Base-by-base conservation (phyloP, 768 basidiomycete species). In the Candolleomyces efflorescens region DNA sequence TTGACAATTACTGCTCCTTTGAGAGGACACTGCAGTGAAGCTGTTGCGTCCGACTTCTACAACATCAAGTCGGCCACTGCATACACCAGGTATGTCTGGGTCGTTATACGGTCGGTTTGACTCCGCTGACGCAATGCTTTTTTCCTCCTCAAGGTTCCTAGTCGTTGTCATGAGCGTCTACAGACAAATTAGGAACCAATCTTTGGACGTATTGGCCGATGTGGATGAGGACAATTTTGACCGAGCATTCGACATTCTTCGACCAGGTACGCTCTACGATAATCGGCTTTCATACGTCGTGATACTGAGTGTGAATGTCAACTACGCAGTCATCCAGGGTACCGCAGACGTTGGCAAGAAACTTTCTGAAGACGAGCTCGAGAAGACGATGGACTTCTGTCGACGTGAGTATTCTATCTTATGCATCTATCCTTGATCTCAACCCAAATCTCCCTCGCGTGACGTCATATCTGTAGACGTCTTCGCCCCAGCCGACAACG, bases 341-440 rank as follows among this genome's bases (percentile, higher is more conserved):
- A 65, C 64, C 13, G 66, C 62, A 10, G 68, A 69, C 49, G 61
- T 69, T 23, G 68, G 66, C n/a, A 67, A 69, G 24, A 64, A 53
- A 47, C 67, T 83, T 27, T 78, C 80, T 2, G 79, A 79, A 57
- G 65, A 70, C 56, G 84, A 85, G 59, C 70, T 84, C 0, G 74
- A 82, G 58, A 73, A 69, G 53, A 78, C 83, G 1, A 62, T 71
- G 58, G 65, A 67, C 20, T 69, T 68, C 54, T 69, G 65, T 38
- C 58, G 64, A 53, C 61, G 65, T 65, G 38, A 32, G 59, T 32
- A 9, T 26, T n/a, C 49, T 50, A 20, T 13, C 18, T 15, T 11
- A 3, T 43, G 12, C n/a, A n/a, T n/a, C n/a, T n/a, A n/a, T n/a
- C n/a, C n/a, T n/a, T 38, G 10, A 9, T 47, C 7, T 6, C 20